Conservation (phyloP, 495 filamentous ascomycete species). For the Lentithecium fluviatile region DNA sequence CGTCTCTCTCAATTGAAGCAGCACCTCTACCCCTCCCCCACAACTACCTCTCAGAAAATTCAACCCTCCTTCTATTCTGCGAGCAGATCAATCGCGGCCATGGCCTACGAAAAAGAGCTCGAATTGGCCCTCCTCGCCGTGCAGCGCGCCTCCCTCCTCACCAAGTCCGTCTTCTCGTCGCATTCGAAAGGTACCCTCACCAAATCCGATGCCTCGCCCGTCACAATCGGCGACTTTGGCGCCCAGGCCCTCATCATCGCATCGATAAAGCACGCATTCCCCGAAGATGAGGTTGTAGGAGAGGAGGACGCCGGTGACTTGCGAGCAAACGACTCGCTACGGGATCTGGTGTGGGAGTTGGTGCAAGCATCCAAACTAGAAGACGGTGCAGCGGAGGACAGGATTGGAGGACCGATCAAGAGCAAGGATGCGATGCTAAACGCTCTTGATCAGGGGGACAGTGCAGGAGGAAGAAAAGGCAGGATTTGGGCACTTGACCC, state of each 20-base stretch:
- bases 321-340: constrained; percentile 62
- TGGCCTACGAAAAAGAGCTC: constrained; percentile 72
- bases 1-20: constrained; percentile 35
- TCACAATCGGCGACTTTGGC: constrained; percentile 96
- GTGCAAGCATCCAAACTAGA: constrained; percentile 71
- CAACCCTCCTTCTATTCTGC: not conserved
- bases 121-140: constrained; percentile 86
- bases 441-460: constrained; percentile 80
- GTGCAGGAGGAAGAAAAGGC: constrained; percentile 72
- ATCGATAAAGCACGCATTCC: constrained; percentile 85
- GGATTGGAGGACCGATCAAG: constrained; percentile 71
- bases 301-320: constrained; percentile 88
- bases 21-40: constrained; percentile 38
- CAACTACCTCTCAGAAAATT: constrained; percentile 5
- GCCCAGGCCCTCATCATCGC: constrained; percentile 94
- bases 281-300: constrained; percentile 83
- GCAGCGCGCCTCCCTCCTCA: constrained; percentile 82
- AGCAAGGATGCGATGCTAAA: constrained; percentile 76
- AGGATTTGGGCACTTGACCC: constrained; percentile 97
- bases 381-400: constrained; percentile 61
- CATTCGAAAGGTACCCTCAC: constrained; percentile 89
- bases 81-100: constrained; percentile 13
- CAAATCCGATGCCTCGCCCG: constrained; percentile 93
- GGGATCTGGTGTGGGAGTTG: constrained; percentile 76
- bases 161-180: constrained; percentile 88